Evolutionary conservation across 495 filamentous ascomycete species (phyloP).

Genomic region (Neurospora cerealis): DNA sequence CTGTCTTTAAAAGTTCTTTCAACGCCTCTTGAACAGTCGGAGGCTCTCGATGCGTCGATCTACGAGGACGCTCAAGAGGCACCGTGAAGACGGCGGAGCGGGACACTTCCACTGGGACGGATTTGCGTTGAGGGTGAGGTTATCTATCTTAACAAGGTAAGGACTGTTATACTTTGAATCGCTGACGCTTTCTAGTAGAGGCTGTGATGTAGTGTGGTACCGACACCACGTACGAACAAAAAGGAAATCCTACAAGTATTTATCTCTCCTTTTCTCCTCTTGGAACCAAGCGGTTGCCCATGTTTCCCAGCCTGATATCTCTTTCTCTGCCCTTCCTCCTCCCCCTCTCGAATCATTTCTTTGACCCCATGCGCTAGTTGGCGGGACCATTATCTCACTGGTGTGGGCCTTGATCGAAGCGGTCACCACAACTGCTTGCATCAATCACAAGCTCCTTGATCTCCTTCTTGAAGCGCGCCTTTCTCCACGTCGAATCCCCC

Average conservation of each 20-base stretch:
- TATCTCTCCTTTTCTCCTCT: background rate
- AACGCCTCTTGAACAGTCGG: too few species aligned
- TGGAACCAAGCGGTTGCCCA: background rate
- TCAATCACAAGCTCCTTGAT: background rate
- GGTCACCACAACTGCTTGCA: background rate
- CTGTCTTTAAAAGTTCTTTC: too few species aligned
- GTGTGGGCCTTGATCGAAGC: background rate
- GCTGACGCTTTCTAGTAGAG: background rate
- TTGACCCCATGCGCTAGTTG: background rate
- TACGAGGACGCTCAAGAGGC: too few species aligned
- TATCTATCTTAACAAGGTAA: background rate
- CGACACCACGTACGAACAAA: background rate
- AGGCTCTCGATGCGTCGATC: too few species aligned
- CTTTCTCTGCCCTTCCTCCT: too few species aligned
- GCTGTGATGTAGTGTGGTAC: background rate
- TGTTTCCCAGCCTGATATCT: too few species aligned
- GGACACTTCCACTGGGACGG: background rate
- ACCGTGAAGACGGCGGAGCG: background rate
- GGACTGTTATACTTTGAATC: background rate
- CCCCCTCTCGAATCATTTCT: too few species aligned
- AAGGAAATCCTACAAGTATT: background rate
- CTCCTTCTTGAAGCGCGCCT: background rate
- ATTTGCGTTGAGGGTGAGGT: background rate
- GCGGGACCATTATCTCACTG: background rate
- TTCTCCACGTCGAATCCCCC: too few species aligned